Conservation (phyloP, 106 monocot species). For the Dendrobium catenatum region DNA sequence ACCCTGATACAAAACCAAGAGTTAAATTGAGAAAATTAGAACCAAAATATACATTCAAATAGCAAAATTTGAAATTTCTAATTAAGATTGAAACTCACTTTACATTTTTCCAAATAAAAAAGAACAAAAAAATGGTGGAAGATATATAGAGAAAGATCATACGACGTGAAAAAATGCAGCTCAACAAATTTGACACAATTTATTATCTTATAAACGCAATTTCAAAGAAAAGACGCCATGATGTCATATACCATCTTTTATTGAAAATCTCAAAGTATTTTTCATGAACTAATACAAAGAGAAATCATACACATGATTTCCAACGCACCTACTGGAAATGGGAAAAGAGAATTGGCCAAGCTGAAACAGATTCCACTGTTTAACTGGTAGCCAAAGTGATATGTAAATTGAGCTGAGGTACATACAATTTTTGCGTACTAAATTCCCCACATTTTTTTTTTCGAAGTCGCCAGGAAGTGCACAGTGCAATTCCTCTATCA, state of each 20-base stretch:
- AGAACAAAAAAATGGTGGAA: background rate
- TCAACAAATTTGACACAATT: background rate
- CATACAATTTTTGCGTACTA: too few species aligned
- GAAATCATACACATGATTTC: too few species aligned
- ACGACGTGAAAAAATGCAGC: background rate
- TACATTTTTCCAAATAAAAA: background rate
- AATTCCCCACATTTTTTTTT: too few species aligned
- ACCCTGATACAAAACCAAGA: slow-evolving; percentile 50
- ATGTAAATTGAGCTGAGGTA: too few species aligned
- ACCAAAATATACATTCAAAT: background rate
- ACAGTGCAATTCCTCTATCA: too few species aligned
- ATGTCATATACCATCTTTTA: background rate
- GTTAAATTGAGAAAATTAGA: background rate
- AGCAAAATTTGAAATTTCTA: background rate
- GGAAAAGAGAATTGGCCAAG: too few species aligned
- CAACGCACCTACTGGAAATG: too few species aligned
- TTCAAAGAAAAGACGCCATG: background rate
- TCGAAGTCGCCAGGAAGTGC: too few species aligned
- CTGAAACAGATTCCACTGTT: too few species aligned
- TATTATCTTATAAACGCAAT: background rate
- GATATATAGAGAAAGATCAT: background rate
- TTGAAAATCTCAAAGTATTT: background rate
- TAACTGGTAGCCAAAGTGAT: too few species aligned
- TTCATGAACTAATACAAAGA: too few species aligned
- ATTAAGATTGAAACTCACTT: background rate